Evolutionary conservation across 164 flowering plant species (phyloP), one percentile per base, ranked within the genome.

Genomic region (Vitis riparia): DNA sequence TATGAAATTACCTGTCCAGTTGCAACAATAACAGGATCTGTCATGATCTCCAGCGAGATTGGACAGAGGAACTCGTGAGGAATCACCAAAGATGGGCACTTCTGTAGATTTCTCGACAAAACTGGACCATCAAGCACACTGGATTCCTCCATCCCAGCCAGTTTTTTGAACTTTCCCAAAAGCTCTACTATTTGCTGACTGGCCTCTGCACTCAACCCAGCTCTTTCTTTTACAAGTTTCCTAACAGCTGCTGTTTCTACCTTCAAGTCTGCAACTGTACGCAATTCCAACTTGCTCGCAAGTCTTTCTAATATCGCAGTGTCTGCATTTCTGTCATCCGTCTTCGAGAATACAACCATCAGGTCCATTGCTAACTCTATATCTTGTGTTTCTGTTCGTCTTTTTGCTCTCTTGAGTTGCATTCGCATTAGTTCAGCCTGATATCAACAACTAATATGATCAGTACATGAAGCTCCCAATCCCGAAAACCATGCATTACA

Each of bases 31-130:
- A 80, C 83, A 51, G 83, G 83, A 70, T 80, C 83, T 10, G 70
- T 73, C 83, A 80, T 80, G 61, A 80, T 69, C 69, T 80, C 83
- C 5, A 80, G 65, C 11, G 83, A 61, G 48, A 80, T 75, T 4
- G 83, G 83, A 60, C 83, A 80, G 19, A 75, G 76, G 67, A 80
- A 80, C n/a, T 80, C 83, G 37, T 80, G 63, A 30, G 83, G 83
- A 12, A 77, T 69, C 1, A 57, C 44, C 29, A 61, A 64, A 65
- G 81, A 73, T 1, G 60, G 71, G 49, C 66, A 72, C 65, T 67
- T 72, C 27, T 67, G 59, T 3, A 70, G 71, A 27, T 62, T 56
- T 59, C 7, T 75, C 0, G 67, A 55, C 5, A 72, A 63, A 30
- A 66, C 48, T 30, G 73, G 66, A 56, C 72, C 75, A 68, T 76